Conservation (phyloP, 129 eudicot species). For the Lactuca sativa region DNA sequence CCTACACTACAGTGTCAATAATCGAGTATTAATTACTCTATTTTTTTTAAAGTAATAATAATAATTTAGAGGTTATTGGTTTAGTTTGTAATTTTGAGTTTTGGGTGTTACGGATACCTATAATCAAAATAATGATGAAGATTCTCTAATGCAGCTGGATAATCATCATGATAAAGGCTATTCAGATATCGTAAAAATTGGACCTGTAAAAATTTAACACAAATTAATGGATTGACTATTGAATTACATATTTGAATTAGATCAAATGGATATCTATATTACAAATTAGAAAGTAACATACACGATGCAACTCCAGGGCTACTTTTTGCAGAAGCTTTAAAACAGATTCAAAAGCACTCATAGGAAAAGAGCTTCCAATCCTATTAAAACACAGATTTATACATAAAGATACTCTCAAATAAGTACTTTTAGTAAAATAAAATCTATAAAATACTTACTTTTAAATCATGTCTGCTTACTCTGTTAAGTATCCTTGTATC, state of each 20-base stretch:
- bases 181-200: slow-evolving; percentile 85
- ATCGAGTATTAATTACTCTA: slow-evolving; percentile 26
- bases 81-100: background rate
- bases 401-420: slow-evolving; percentile 4
- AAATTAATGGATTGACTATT: background rate
- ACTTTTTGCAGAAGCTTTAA: slow-evolving; percentile 79
- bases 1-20: slow-evolving; percentile 80
- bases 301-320: slow-evolving; percentile 94
- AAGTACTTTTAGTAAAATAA: background rate
- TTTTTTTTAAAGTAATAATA: background rate
- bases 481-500: slow-evolving; percentile 83
- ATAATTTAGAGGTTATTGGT: background rate
- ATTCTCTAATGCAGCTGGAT: slow-evolving; percentile 85
- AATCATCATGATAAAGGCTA: slow-evolving; percentile 87
- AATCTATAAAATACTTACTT: slow-evolving; percentile 42
- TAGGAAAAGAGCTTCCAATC: slow-evolving; percentile 81
- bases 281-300: slow-evolving; percentile 33
- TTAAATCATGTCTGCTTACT: slow-evolving; percentile 78
- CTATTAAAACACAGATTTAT: slow-evolving; percentile 36
- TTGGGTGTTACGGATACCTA: slow-evolving; percentile 45
- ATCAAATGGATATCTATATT: background rate
- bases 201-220: slow-evolving; percentile 48
- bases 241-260: background rate
- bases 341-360: slow-evolving; percentile 75
- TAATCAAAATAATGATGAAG: slow-evolving; percentile 96